phyloP scores from a whole-genome alignment of 768 basidiomycete genomes.

The Fibroporia radiculosa region DNA sequence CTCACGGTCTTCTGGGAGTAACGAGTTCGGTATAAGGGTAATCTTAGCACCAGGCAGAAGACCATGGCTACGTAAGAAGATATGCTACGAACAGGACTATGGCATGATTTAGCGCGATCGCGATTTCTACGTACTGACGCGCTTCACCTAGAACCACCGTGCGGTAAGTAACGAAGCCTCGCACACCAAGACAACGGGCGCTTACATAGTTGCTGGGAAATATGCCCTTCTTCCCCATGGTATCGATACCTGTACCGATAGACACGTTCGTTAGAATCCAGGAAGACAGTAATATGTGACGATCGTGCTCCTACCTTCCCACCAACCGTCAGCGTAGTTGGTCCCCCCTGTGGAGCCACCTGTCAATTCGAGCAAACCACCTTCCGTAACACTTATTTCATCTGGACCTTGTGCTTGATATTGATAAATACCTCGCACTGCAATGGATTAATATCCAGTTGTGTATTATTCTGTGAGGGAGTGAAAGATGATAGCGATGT shows the following conservation, averaged over 20 bases:
- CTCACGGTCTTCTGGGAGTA: too few relatives aligned
- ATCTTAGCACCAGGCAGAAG: too few relatives aligned
- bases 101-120: too few relatives aligned
- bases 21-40: too few relatives aligned
- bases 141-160: too few relatives aligned
- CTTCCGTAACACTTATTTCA: conserved; percentile 56
- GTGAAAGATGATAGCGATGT: background rate
- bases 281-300: background rate
- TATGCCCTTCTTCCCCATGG: conserved; percentile 60
- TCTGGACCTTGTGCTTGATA: conserved; percentile 70
- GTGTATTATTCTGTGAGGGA: conserved; percentile 1
- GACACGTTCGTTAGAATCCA: conserved; percentile 12
- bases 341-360: conserved; percentile 52
- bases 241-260: conserved; percentile 45
- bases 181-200: background rate
- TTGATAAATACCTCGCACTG: conserved; percentile 78
- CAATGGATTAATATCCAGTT: background rate
- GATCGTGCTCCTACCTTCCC: conserved; percentile 55
- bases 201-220: conserved; percentile 88
- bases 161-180: too few relatives aligned
- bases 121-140: background rate
- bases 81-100: too few relatives aligned
- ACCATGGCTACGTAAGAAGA: too few relatives aligned
- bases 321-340: conserved; percentile 75
- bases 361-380: conserved; percentile 58